phyloP scores from a whole-genome alignment of 176 grass and related monocot genomes.

The Carex myosuroides region DNA sequence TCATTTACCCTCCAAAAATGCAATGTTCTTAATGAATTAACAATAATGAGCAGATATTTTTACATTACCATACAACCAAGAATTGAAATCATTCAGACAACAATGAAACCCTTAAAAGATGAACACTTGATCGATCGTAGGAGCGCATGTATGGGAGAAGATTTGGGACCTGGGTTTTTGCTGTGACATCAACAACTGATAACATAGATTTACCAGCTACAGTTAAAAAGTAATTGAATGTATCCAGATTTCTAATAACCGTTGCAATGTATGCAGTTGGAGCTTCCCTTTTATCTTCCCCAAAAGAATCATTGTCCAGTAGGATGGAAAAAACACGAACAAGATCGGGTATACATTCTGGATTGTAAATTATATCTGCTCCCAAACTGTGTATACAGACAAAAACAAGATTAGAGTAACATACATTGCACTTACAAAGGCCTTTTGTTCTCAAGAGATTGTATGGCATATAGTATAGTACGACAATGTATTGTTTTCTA shows the following conservation, averaged over 20 bases:
- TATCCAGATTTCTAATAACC: conserved; percentile 57
- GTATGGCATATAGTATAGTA: too few relatives aligned
- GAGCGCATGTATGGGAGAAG: conserved; percentile 73
- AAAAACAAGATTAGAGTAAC: background rate
- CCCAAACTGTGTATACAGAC: conserved; percentile 44
- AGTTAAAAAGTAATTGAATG: conserved; percentile 64
- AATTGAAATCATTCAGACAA: conserved; percentile 3
- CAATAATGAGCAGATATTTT: background rate
- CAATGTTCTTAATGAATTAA: background rate
- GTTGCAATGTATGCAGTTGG: conserved; percentile 71
- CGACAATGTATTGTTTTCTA: background rate
- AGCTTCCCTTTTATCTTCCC: background rate
- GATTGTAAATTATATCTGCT: conserved; percentile 88
- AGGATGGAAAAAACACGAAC: conserved; percentile 47
- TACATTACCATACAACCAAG: background rate
- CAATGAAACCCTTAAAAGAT: conserved; percentile 45
- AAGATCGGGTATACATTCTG: conserved; percentile 53
- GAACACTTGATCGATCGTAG: conserved; percentile 65
- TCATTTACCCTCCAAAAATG: background rate
- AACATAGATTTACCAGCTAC: conserved; percentile 39
- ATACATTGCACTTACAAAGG: background rate
- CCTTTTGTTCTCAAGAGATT: background rate
- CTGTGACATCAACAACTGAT: conserved; percentile 48
- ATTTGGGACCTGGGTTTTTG: conserved; percentile 25
- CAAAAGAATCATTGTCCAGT: conserved; percentile 13